A percentile compares a stretch with the other conserved stretches of the same genome.
phyloP scores from a whole-genome alignment of 2,329 filamentous ascomycete genomes.

The Hypoxylon sp. region DNA sequence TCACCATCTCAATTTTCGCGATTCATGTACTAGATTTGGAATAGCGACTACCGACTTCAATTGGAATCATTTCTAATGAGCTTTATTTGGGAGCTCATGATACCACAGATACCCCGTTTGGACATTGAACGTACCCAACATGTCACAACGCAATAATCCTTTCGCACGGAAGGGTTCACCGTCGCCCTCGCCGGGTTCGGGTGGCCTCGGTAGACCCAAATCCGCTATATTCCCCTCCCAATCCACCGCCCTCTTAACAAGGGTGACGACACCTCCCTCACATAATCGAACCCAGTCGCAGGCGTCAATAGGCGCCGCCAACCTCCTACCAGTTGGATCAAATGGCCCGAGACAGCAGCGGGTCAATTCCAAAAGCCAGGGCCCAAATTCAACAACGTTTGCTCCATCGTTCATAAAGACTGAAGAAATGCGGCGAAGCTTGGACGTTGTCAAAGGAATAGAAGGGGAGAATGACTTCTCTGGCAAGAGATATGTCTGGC shows the following conservation, averaged over 20 bases:
- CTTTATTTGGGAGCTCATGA: conserved; percentile 13
- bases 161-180: conserved; percentile 80
- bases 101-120: conserved; percentile 56
- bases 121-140: conserved; percentile 70
- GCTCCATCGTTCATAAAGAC: conserved; percentile 96
- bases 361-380: conserved; percentile 75
- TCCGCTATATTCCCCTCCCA: conserved; percentile 81
- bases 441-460: conserved; percentile 77
- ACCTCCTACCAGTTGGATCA: conserved; percentile 58
- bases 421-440: conserved; percentile 76
- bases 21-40: conserved; percentile 33
- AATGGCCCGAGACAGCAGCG: conserved; percentile 60
- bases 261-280: conserved; percentile 59
- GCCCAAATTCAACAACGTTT: conserved; percentile 83
- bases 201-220: conserved; percentile 72
- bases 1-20: conserved; percentile 30
- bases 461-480: conserved; percentile 99
- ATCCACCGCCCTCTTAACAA: conserved; percentile 59
- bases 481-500: conserved; percentile 97
- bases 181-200: conserved; percentile 74
- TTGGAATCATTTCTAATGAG: conserved; percentile 38
- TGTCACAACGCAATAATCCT: conserved; percentile 83
- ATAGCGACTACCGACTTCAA: conserved; percentile 18
- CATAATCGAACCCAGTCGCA: conserved; percentile 81
- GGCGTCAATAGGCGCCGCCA: conserved; percentile 64